These are phyloP conservation scores for Irpex sp. DNA, from an alignment of 1,284 basidiomycete genomes.

Conservation along the genomic window DNA sequence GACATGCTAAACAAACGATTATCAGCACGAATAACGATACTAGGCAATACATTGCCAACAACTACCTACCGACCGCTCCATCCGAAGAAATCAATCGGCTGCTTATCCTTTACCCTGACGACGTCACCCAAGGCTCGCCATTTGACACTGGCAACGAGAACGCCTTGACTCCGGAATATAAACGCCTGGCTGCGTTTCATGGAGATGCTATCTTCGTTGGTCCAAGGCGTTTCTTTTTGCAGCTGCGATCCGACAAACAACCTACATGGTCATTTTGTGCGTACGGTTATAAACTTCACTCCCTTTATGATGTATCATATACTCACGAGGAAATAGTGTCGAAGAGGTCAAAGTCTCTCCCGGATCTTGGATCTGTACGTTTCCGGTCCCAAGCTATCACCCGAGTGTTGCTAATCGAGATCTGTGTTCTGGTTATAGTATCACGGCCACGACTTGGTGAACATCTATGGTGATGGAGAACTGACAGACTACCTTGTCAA, in stretches of 20 bases:
- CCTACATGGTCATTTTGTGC: constrained; percentile 46
- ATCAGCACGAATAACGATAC: constrained; percentile 40
- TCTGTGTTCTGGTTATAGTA: too few species aligned
- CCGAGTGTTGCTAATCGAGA: too few species aligned
- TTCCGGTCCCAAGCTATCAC: too few species aligned
- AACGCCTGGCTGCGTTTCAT: constrained; percentile 45
- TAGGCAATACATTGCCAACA: constrained; percentile 21
- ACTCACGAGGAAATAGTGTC: constrained; percentile 30
- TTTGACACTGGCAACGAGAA: constrained; percentile 45
- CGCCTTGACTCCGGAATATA: constrained; percentile 44
- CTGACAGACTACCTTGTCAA: constrained; percentile 12
- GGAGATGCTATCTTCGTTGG: constrained; percentile 52
- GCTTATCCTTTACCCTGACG: constrained; percentile 37
- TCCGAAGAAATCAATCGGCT: constrained; percentile 29
- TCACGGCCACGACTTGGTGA: constrained; percentile 9
- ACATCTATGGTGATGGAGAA: constrained; percentile 7
- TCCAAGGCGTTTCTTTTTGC: constrained; percentile 31
- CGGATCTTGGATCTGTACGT: neutral
- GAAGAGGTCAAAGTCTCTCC: constrained; percentile 37
- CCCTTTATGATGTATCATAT: neutral
- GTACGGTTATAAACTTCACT: constrained; percentile 10
- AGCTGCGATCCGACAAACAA: constrained; percentile 38
- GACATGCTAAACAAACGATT: neutral
- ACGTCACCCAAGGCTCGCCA: constrained; percentile 46
- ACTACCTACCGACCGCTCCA: constrained; percentile 32